Conservation (phyloP, 1,284 basidiomycete genomes). For the Cutaneotrichosporon cavernicola region DNA sequence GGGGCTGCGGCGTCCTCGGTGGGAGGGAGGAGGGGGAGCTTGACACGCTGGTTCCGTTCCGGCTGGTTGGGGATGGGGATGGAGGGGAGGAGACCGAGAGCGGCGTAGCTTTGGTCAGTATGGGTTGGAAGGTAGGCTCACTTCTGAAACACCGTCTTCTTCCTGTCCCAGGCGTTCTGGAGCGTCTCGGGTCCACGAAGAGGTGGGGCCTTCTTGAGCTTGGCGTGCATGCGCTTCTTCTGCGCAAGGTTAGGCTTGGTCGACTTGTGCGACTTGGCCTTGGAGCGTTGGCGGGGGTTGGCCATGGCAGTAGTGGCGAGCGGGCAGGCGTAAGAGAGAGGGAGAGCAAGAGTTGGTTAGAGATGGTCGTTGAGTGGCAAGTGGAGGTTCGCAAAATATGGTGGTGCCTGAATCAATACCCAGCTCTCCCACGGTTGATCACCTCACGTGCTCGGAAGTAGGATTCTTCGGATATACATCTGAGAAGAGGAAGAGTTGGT, state of each 20-base stretch:
- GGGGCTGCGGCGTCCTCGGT: conserved; percentile 39
- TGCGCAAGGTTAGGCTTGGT: conserved; percentile 39
- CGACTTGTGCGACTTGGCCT: conserved; percentile 42
- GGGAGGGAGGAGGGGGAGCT: conserved; percentile 60
- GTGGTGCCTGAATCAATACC: background rate
- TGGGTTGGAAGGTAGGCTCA: conserved; percentile 52
- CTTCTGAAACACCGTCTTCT: conserved; percentile 92
- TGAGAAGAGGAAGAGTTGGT: background rate
- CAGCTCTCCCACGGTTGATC: background rate
- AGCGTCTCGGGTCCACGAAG: conserved; percentile 79
- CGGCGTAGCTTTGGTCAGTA: conserved; percentile 45
- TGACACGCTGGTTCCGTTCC: conserved; percentile 33
- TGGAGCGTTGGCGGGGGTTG: conserved; percentile 75
- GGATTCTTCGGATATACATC: background rate
- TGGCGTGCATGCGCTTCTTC: conserved; percentile 44
- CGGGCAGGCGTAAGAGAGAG: background rate
- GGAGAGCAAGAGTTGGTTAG: background rate
- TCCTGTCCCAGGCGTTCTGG: conserved; percentile 82
- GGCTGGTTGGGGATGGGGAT: conserved; percentile 41
- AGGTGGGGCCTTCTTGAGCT: conserved; percentile 66
- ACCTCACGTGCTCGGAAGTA: background rate
- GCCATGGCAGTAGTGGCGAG: conserved; percentile 62
- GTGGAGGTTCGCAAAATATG: conserved; percentile 6
- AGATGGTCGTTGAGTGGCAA: conserved; percentile 2
- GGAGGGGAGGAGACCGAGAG: conserved; percentile 49